Percentiles rank a stretch among this genome's conserved stretches.
Conservation (phyloP, 2,329 filamentous ascomycete species). For the Pseudogymnoascus sp. region DNA sequence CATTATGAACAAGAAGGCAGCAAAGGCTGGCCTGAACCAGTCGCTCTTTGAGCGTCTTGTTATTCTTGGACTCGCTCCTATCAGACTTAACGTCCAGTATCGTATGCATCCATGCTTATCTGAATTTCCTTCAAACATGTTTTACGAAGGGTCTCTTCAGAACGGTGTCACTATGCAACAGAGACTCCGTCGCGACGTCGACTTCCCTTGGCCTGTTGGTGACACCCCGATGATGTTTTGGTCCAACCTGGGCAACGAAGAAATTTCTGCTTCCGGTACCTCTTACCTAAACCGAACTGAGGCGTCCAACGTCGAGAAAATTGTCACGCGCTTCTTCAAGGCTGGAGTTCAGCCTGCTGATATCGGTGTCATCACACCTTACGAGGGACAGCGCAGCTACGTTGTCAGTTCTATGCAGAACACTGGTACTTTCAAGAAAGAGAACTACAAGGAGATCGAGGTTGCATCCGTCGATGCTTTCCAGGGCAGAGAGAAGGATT, state of each 20-base stretch:
- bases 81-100: slow-evolving; percentile 93
- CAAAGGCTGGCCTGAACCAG: slow-evolving; percentile 93
- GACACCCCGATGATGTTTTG: slow-evolving; percentile 99
- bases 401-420: slow-evolving; percentile 99
- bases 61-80: slow-evolving; percentile 80
- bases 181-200: slow-evolving; percentile 82
- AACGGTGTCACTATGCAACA: slow-evolving; percentile 90
- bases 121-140: slow-evolving; percentile 98
- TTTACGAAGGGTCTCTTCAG: slow-evolving; percentile 94
- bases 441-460: slow-evolving; percentile 96
- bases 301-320: slow-evolving; percentile 95
- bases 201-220: slow-evolving; percentile 93
- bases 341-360: slow-evolving; percentile 88
- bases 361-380: slow-evolving; percentile 97
- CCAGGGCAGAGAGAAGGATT: slow-evolving; percentile 98
- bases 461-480: slow-evolving; percentile 98
- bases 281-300: slow-evolving; percentile 98
- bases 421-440: slow-evolving; percentile 94
- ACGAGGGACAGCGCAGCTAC: slow-evolving; percentile 96
- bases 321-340: slow-evolving; percentile 97
- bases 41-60: slow-evolving; percentile 97
- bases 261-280: slow-evolving; percentile 95
- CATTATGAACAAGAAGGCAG: slow-evolving; percentile 99
- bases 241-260: slow-evolving; percentile 95
- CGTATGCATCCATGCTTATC: slow-evolving; percentile 98